Percentiles rank a stretch among this genome's conserved stretches.
Conservation (phyloP, 805 yeast species). For the Tetrapisispora pingtungensis region DNA sequence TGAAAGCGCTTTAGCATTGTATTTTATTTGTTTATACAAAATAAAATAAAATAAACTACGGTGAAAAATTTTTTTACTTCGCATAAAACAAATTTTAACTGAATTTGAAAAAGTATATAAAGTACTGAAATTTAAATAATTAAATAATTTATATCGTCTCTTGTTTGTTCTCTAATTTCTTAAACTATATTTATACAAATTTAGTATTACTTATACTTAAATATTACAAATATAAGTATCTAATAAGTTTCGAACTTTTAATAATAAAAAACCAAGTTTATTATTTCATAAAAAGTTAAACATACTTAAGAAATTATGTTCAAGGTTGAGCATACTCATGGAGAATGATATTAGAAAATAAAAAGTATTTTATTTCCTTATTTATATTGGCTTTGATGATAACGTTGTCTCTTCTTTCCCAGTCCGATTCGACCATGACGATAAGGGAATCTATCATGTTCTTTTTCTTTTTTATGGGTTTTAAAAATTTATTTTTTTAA, state of each 20-base stretch:
- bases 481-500: background rate
- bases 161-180: too few species aligned
- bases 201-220: too few species aligned
- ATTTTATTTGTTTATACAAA: too few species aligned
- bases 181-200: too few species aligned
- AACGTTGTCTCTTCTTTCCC: slow-evolving; percentile 76
- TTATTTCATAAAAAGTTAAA: too few species aligned
- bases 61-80: background rate
- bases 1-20: too few species aligned
- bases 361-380: background rate
- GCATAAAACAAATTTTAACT: too few species aligned
- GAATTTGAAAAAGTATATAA: background rate
- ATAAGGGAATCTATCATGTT: slow-evolving; percentile 44
- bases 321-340: slow-evolving; percentile 15
- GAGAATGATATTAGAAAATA: slow-evolving; percentile 6
- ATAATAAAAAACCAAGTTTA: too few species aligned
- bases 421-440: slow-evolving; percentile 91
- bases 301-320: background rate
- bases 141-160: too few species aligned
- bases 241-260: too few species aligned
- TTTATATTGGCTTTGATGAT: slow-evolving; percentile 33
- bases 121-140: background rate
- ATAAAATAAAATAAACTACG: too few species aligned
- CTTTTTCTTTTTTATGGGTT: slow-evolving; percentile 21
- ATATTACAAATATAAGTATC: too few species aligned